Conservation (phyloP, 2,329 filamentous ascomycete genomes). For the Aspergillus ochraceoroseus region DNA sequence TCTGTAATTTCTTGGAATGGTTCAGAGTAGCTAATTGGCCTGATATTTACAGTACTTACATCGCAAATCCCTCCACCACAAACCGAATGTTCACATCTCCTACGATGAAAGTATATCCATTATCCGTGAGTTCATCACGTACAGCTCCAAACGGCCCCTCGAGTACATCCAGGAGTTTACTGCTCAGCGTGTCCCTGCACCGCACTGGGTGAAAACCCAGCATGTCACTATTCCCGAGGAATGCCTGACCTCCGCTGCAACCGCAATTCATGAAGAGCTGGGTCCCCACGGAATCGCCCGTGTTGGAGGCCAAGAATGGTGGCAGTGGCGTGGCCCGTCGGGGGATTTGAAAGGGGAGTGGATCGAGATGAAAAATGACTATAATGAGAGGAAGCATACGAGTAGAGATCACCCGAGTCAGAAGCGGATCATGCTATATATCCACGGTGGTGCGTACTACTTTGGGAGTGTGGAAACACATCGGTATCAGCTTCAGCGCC, state of each 20-base stretch:
- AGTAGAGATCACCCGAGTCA: constrained; percentile 45
- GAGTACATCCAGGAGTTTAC: constrained; percentile 93
- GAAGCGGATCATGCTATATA: constrained; percentile 81
- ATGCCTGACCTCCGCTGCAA: constrained; percentile 62
- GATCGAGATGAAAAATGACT: constrained; percentile 90
- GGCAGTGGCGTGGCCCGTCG: constrained; percentile 72
- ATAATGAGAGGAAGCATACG: constrained; percentile 63
- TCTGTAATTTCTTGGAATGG: neutral
- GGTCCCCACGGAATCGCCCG: constrained; percentile 67
- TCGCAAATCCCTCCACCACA: constrained; percentile 66
- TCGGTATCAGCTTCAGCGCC: constrained; percentile 94
- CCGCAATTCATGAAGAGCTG: constrained; percentile 66
- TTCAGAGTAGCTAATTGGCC: constrained; percentile 11
- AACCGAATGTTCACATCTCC: constrained; percentile 83
- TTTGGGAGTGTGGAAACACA: constrained; percentile 96
- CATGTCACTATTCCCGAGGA: constrained; percentile 60
- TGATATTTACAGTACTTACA: constrained; percentile 65
- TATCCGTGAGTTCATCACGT: constrained; percentile 77
- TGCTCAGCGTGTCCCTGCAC: constrained; percentile 81
- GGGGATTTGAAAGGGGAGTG: constrained; percentile 75
- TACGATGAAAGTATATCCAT: constrained; percentile 91
- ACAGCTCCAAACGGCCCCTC: constrained; percentile 81
- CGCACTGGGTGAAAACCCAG: constrained; percentile 79
- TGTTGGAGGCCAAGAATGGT: constrained; percentile 80
- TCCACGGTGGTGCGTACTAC: constrained; percentile 92